Evolutionary conservation across 257 asterid genomes (phyloP), one percentile per base, ranked within the genome.

Genomic region (Parsonsia alboflavescens): DNA sequence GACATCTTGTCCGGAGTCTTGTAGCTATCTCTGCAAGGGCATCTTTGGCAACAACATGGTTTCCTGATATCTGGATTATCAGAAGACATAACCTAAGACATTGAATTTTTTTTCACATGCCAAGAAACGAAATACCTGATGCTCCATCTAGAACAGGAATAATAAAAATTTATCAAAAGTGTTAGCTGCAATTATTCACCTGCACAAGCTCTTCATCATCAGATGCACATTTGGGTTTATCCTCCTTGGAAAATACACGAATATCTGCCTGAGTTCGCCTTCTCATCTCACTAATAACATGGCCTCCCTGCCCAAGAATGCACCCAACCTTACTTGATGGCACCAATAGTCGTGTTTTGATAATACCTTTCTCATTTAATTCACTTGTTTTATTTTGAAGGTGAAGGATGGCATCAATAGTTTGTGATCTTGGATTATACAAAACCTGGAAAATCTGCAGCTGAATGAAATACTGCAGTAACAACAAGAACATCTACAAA

Each of bases 201-300:
- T 90, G 98, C 85, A 92, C 97, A 83, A 92, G 94, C 83, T 90
- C 98, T 86, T 90, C 97, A 76, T 90, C 93, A 63, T 78, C 85
- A 52, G 87, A 85, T 49, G 97, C 96, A 24, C 92, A 90, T 79
- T 80, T 86, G 68, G 96, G 92, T 76, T 85, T 92, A 45, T 86
- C 93, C 79, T 85, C 91, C 85, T 86, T 84, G 71, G 96, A 87
- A 82, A 84, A 80, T 76, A 92, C 92, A 75, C 90, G 96, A 74
- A 92, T 92, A 67, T 90, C 96, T 10, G 96, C 97, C 36, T 83
- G 85, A 10, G 96, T 92, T 81, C 97, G 86, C 87, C 93, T 89
- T 73, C 97, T 87, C 97, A 90, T 87, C 81, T 89, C 97, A 83
- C 84, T 92, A 77, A 90, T 89, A 66, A 92, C 83, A 66, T 83